A percentile compares a stretch with the other conserved stretches of the same genome.
Evolutionary conservation across 495 filamentous ascomycete species (phyloP).

Genomic region (Podospora pseudocomata): DNA sequence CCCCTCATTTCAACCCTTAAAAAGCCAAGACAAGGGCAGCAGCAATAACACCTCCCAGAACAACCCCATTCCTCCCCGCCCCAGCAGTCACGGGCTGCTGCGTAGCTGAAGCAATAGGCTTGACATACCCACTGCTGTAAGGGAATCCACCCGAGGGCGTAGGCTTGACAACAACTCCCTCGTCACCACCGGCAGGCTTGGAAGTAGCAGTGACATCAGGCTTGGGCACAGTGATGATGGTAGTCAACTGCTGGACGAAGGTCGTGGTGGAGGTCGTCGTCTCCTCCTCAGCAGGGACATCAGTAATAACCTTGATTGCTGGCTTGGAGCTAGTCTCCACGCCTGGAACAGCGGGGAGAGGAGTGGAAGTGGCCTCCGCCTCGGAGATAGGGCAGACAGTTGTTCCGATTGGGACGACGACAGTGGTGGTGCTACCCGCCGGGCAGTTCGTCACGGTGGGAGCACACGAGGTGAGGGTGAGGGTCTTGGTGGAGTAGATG

Average conservation of each 20-base stretch:
- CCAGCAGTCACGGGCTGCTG: constrained; percentile 24
- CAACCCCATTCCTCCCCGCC: constrained; percentile 29
- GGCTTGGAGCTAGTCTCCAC: neutral
- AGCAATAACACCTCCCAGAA: constrained; percentile 22
- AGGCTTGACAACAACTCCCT: constrained; percentile 5
- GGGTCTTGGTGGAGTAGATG: constrained; percentile 51
- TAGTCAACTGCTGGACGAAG: constrained; percentile 23
- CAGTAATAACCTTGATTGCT: neutral
- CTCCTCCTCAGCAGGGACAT: neutral
- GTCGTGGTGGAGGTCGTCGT: constrained; percentile 16
- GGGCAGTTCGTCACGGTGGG: constrained; percentile 57
- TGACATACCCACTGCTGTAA: constrained; percentile 7
- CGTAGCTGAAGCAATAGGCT: constrained; percentile 9
- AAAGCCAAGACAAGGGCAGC: constrained; percentile 26
- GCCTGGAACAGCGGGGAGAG: neutral
- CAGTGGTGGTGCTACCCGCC: constrained; percentile 40
- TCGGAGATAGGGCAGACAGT: constrained; percentile 36
- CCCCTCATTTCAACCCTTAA: constrained; percentile 8
- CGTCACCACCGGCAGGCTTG: neutral
- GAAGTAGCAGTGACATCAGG: constrained; percentile 8
- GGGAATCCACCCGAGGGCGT: constrained; percentile 15
- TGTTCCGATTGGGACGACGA: constrained; percentile 35
- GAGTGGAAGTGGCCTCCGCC: constrained; percentile 8
- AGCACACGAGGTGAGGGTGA: constrained; percentile 56
- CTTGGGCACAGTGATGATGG: constrained; percentile 26